A percentile compares a stretch with the other conserved stretches of the same genome.
These are phyloP conservation scores for Ustilago vetiveriae DNA, from an alignment of 1,284 basidiomycete genomes.

Conservation along the genomic window DNA sequence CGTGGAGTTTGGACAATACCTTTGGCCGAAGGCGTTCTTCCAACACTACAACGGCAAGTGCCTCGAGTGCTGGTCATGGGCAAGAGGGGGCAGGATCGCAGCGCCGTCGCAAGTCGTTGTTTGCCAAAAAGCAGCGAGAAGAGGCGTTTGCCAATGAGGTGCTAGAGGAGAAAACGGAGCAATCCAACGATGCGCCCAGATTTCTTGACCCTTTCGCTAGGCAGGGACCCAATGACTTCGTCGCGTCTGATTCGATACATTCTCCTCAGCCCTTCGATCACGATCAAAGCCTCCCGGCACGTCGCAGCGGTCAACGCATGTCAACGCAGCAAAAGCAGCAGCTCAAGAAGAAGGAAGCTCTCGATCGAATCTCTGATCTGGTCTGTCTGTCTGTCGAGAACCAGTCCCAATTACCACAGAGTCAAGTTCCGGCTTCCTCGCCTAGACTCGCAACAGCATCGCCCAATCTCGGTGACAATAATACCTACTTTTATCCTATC, in stretches of 20 bases:
- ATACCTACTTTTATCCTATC: slow-evolving; percentile 23
- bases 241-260: too few relatives aligned
- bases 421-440: slow-evolving; percentile 8
- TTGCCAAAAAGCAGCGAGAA: slow-evolving; percentile 22
- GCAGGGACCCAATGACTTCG: too few relatives aligned
- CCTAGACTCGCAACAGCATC: slow-evolving; percentile 14
- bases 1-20: slow-evolving; percentile 7
- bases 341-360: slow-evolving; percentile 22
- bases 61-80: slow-evolving; percentile 13
- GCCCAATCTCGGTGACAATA: slow-evolving; percentile 12
- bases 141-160: slow-evolving; percentile 3
- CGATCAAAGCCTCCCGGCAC: too few relatives aligned
- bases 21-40: slow-evolving; percentile 24
- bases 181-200: not conserved
- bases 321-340: slow-evolving; percentile 14
- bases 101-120: slow-evolving; percentile 28
- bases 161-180: not conserved
- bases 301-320: slow-evolving; percentile 4
- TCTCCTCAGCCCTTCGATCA: too few relatives aligned
- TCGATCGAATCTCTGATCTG: slow-evolving; percentile 31
- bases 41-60: slow-evolving; percentile 24
- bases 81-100: too few relatives aligned
- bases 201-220: slow-evolving; percentile 27
- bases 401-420: slow-evolving; percentile 6
- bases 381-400: slow-evolving; percentile 29